Evolutionary conservation across 805 yeast genomes (phyloP).

Genomic region (Cyberlindnera sargentensis): DNA sequence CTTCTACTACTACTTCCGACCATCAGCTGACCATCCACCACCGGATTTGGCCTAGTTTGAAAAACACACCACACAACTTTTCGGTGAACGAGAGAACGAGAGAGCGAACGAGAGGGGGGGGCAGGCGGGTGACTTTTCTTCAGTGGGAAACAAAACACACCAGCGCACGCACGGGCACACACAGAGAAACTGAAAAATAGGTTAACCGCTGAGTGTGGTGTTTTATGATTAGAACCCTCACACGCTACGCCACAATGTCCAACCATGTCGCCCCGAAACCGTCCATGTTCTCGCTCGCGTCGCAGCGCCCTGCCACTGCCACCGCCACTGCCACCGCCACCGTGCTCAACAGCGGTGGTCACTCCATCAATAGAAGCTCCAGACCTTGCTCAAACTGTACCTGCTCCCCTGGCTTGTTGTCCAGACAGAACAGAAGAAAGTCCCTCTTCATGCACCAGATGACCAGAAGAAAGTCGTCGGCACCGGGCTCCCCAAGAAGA

Average conservation of each 20-base stretch:
- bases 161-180: too few species aligned
- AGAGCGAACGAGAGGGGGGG: too few species aligned
- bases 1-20: too few species aligned
- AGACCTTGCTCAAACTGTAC: conserved; percentile 70
- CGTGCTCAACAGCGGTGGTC: conserved; percentile 3
- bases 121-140: too few species aligned
- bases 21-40: too few species aligned
- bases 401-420: conserved; percentile 75
- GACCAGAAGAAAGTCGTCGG: conserved; percentile 25
- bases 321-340: conserved; percentile 5
- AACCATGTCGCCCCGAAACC: conserved; percentile 30
- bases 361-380: conserved; percentile 23
- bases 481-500: conserved; percentile 19
- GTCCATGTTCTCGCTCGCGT: conserved; percentile 36
- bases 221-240: conserved; percentile 6
- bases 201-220: too few species aligned
- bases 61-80: too few species aligned
- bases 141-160: too few species aligned
- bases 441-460: conserved; percentile 41
- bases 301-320: conserved; percentile 16
- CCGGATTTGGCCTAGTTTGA: too few species aligned
- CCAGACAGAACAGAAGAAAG: conserved; percentile 58
- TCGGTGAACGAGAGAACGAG: too few species aligned
- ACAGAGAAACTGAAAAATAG: too few species aligned
- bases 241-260: conserved; percentile 17